Conservation (phyloP, 768 basidiomycete species). For the Dacryopinax spathularia region DNA sequence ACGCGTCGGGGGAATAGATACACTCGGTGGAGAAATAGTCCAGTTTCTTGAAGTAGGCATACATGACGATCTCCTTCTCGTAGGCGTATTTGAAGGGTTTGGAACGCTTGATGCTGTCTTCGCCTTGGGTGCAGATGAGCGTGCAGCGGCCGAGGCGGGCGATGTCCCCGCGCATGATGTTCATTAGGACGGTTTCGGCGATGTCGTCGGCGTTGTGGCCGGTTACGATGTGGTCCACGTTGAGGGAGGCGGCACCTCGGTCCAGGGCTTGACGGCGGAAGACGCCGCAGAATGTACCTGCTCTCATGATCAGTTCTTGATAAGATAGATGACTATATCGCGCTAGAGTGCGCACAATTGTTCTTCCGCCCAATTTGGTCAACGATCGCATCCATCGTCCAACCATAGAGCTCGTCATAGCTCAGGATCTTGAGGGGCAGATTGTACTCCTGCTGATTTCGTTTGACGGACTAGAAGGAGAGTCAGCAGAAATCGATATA, state of each 20-base stretch:
- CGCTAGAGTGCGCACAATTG: constrained; percentile 54
- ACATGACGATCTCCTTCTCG: constrained; percentile 99
- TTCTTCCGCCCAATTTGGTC: constrained; percentile 91
- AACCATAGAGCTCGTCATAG: constrained; percentile 92
- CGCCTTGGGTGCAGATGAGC: constrained; percentile 84
- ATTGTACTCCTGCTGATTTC: constrained; percentile 88
- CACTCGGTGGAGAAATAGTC: constrained; percentile 99
- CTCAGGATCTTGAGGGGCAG: constrained; percentile 93
- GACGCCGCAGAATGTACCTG: constrained; percentile 88
- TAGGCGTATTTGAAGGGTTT: constrained; percentile 99
- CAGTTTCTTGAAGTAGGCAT: constrained; percentile 97
- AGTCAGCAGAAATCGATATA: constrained; percentile 7
- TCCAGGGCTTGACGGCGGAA: constrained; percentile 94
- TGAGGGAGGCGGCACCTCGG: constrained; percentile 73
- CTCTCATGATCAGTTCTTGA: not conserved
- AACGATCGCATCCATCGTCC: constrained; percentile 98
- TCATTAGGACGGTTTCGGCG: constrained; percentile 97
- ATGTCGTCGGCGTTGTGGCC: constrained; percentile 99
- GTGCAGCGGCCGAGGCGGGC: constrained; percentile 89
- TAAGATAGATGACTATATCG: too few relatives aligned
- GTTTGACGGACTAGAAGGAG: constrained; percentile 71
- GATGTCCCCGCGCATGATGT: constrained; percentile 96
- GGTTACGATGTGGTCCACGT: constrained; percentile 94
- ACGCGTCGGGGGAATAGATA: constrained; percentile 97
- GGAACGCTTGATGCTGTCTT: constrained; percentile 88